A percentile compares a stretch with the other conserved stretches of the same genome.
Conservation (phyloP, 208 protist species). For the Trypanosoma vivax region DNA sequence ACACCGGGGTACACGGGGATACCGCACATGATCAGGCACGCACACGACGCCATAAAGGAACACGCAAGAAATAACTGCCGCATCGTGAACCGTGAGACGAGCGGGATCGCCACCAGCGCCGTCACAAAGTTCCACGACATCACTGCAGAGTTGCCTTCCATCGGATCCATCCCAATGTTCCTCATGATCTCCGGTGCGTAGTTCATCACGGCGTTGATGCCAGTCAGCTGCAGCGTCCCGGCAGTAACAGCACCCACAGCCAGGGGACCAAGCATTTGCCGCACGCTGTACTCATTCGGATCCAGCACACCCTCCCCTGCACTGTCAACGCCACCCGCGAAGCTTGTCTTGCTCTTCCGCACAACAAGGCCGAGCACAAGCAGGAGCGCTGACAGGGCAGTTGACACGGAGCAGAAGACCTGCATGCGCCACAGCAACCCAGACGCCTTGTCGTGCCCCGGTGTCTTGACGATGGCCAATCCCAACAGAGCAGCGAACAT, state of each 20-base stretch:
- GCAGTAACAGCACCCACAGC: constrained; percentile 45
- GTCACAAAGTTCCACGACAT: constrained; percentile 88
- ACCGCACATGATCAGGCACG: constrained; percentile 76
- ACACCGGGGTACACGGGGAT: constrained; percentile 77
- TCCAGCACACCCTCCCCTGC: constrained; percentile 17
- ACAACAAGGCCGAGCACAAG: constrained; percentile 38
- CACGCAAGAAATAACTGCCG: constrained; percentile 61
- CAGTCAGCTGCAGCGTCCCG: constrained; percentile 73
- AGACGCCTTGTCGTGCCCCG: background rate
- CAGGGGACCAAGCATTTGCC: constrained; percentile 41
- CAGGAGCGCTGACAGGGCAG: constrained; percentile 43
- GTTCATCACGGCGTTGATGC: constrained; percentile 85
- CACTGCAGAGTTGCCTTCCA: constrained; percentile 75
- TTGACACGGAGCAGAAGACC: constrained; percentile 59
- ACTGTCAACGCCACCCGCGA: constrained; percentile 12
- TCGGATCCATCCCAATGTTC: constrained; percentile 47
- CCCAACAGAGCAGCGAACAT: background rate
- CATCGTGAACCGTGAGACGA: constrained; percentile 61
- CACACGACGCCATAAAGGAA: constrained; percentile 43
- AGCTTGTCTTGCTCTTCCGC: constrained; percentile 2
- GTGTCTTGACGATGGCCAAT: background rate
- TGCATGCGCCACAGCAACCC: constrained; percentile 10
- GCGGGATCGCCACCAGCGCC: constrained; percentile 61
- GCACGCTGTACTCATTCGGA: constrained; percentile 42
- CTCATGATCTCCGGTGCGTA: constrained; percentile 79